phyloP scores from a whole-genome alignment of 345 rosid genomes.

The Garcia nutans region DNA sequence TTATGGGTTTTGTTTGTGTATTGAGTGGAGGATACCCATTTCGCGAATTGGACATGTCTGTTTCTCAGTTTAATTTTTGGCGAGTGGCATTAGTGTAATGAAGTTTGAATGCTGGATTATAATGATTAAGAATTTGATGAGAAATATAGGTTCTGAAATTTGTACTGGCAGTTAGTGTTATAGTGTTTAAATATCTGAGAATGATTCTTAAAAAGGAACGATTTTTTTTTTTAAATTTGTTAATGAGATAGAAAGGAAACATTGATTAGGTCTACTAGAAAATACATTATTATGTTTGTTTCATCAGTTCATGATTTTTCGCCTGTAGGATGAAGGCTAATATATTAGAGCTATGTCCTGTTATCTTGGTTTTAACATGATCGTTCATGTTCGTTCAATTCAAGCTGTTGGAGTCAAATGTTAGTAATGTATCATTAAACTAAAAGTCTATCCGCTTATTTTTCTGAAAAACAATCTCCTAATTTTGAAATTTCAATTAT shows the following conservation, averaged over 20 bases:
- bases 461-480: not conserved
- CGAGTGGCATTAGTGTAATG: not conserved
- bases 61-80: not conserved
- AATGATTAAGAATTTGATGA: not conserved
- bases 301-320: not conserved
- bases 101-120: not conserved
- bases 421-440: not conserved
- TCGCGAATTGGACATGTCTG: not conserved
- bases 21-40: not conserved
- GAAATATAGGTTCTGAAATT: not conserved
- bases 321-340: not conserved
- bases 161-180: not conserved
- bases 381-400: not conserved
- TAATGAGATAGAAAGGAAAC: too few species aligned
- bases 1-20: not conserved
- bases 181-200: not conserved
- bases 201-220: not conserved
- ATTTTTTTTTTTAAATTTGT: not conserved
- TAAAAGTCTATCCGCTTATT: too few species aligned
- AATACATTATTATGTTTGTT: not conserved
- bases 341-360: not conserved
- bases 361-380: not conserved
- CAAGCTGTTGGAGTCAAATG: not conserved
- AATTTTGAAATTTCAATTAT: too few species aligned
- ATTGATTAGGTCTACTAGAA: not conserved